phyloP scores from a whole-genome alignment of 495 filamentous ascomycete genomes.

The Aspergillus ellipticus region DNA sequence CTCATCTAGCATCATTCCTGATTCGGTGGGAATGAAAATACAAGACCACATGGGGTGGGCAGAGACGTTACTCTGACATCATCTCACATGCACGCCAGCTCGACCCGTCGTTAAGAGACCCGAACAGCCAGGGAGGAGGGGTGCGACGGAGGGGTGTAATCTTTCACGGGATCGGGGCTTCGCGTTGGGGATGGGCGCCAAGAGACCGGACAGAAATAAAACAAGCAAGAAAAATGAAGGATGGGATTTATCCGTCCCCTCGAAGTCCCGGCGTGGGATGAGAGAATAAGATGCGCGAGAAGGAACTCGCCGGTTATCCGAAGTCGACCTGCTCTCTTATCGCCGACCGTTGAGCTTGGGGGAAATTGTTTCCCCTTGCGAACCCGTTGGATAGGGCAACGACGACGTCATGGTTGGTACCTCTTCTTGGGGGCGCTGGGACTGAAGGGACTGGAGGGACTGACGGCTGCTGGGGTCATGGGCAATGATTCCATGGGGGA shows the following conservation, averaged over 20 bases:
- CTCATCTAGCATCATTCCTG: not conserved
- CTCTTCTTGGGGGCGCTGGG: no score
- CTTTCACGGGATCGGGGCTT: not conserved
- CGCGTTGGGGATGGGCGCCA: not conserved
- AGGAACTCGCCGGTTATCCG: not conserved
- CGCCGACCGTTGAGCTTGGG: not conserved
- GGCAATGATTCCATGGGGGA: not conserved
- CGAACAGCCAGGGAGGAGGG: not conserved
- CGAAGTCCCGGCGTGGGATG: not conserved
- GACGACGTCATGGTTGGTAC: constrained; percentile 8
- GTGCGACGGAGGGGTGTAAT: no score
- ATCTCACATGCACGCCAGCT: constrained; percentile 8
- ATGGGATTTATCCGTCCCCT: not conserved
- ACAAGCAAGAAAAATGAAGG: not conserved
- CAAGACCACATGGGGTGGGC: not conserved
- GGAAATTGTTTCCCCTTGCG: not conserved
- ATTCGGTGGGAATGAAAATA: not conserved
- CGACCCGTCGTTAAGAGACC: not conserved
- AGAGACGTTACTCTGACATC: constrained; percentile 11
- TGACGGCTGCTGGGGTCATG: not conserved
- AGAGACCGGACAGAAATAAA: not conserved
- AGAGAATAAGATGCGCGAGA: not conserved
- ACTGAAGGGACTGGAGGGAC: no score
- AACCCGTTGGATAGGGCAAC: not conserved
- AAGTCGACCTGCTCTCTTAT: not conserved